A percentile compares a stretch with the other conserved stretches of the same genome.
These are phyloP conservation scores for Yamadazyma siamensis DNA, from an alignment of 1,139 yeast genomes.

Conservation along the genomic window DNA sequence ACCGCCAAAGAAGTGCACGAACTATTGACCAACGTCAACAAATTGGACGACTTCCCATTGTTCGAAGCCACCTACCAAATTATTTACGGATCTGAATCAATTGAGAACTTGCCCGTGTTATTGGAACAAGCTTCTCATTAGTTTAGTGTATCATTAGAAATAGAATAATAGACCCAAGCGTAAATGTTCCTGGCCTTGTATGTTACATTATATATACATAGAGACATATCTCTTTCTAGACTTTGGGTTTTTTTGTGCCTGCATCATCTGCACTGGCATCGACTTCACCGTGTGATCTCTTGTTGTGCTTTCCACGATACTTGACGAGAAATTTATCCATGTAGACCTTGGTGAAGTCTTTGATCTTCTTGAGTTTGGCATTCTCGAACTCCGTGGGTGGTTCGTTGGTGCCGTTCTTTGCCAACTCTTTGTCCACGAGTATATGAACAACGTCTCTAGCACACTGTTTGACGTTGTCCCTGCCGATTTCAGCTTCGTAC, in stretches of 20 bases:
- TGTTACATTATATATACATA: neutral
- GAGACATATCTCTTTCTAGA: too few relatives aligned
- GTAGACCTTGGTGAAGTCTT: constrained; percentile 58
- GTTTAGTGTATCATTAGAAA: constrained; percentile 2
- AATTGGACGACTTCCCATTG: constrained; percentile 39
- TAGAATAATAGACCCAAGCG: constrained; percentile 8
- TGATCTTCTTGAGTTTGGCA: constrained; percentile 67
- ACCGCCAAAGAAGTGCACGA: constrained; percentile 50
- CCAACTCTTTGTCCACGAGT: constrained; percentile 63
- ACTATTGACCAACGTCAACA: constrained; percentile 32
- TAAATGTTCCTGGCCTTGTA: too few relatives aligned
- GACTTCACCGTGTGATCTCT: too few relatives aligned
- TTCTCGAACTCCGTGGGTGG: constrained; percentile 60
- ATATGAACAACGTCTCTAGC: constrained; percentile 72
- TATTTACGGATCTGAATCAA: constrained; percentile 38
- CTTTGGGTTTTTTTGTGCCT: constrained; percentile 7
- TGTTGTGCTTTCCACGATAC: constrained; percentile 39
- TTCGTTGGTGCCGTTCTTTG: constrained; percentile 31
- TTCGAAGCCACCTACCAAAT: constrained; percentile 49
- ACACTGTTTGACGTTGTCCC: constrained; percentile 70
- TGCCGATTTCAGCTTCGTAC: constrained; percentile 64
- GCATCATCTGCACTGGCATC: constrained; percentile 3
- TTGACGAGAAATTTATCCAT: constrained; percentile 73
- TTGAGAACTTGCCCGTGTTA: constrained; percentile 41
- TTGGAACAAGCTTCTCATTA: too few relatives aligned